These are phyloP conservation scores for Sclerotinia trifoliorum DNA, from an alignment of 2,329 filamentous ascomycete species.

Conservation along the genomic window DNA sequence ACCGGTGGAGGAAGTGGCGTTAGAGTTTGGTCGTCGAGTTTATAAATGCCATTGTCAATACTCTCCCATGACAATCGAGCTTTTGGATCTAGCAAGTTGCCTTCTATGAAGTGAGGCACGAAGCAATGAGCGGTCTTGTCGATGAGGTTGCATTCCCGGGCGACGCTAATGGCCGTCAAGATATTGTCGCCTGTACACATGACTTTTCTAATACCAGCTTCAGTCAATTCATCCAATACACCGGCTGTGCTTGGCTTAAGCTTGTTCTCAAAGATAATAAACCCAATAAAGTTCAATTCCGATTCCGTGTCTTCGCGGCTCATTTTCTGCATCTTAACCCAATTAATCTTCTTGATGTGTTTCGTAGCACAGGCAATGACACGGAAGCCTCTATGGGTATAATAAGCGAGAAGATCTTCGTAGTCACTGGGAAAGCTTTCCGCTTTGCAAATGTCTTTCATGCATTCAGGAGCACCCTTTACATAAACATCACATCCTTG, in stretches of 20 bases:
- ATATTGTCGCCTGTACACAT: conserved; percentile 99
- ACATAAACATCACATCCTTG: conserved; percentile 86
- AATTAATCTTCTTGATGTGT: conserved; percentile 81
- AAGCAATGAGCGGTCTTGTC: conserved; percentile 84
- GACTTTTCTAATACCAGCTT: conserved; percentile 81
- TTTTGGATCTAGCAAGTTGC: conserved; percentile 70
- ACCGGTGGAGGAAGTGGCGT: conserved; percentile 68
- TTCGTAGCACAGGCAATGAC: conserved; percentile 95
- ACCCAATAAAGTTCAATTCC: conserved; percentile 82
- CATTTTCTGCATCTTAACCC: conserved; percentile 95
- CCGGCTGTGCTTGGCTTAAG: conserved; percentile 81
- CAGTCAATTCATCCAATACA: conserved; percentile 76
- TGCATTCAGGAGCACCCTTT: conserved; percentile 94
- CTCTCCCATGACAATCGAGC: conserved; percentile 85
- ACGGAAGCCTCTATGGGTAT: conserved; percentile 93
- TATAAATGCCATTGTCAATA: conserved; percentile 80
- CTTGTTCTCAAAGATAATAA: conserved; percentile 99
- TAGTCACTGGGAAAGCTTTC: conserved; percentile 87
- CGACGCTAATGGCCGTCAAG: conserved; percentile 92
- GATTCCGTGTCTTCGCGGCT: conserved; percentile 81
- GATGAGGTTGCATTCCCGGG: conserved; percentile 82
- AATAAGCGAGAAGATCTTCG: conserved; percentile 82
- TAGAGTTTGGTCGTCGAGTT: conserved; percentile 75
- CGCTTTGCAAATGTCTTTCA: conserved; percentile 85
- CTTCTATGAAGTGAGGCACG: conserved; percentile 82